Base-by-base conservation (phyloP, 495 filamentous ascomycete species). In the Amphirosellinia nigrospora region DNA sequence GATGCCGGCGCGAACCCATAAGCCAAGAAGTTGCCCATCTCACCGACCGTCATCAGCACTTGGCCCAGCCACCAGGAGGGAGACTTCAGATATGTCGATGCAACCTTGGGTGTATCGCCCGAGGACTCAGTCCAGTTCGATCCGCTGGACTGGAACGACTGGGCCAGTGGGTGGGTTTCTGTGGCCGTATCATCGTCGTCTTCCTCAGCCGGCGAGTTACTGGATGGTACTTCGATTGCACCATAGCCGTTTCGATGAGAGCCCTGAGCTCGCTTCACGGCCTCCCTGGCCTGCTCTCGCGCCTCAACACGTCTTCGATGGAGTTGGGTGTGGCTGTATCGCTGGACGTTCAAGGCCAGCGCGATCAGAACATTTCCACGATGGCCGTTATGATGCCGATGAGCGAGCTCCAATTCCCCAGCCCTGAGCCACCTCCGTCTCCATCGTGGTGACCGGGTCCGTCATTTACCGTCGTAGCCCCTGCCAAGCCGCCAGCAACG, bases 1-100 rank as follows among this genome's bases (percentile, higher is more conserved):
- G 95, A 98, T 3, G 96, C 96, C 21, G 96, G 94, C n/a, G 96
- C 96, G 77, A 99, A 99, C 13, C 96, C 96, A 77, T 99, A 99
- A 4, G 96, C 96, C 65, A 99, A 85, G 79, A 99, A 99, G 78
- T 99, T 99, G 26, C 96, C 96, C 69, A 89, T 89, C 82, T 99
- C 96, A 16, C 96, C 96, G n/a, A 96, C 80, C 7, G 87, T 91
- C 90, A 98, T 98, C 64, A 99, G 84, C 4, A 93, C 83, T 64
- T 98, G 93, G 11, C 96, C 96, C 60, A 87, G 81, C 96, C 96
- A 98, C 96, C 96, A 99, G 74, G 95, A 97, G 5, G 94, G 94
- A 13, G 94, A 97, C 58, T 88, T 88, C 50, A 99, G 86, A 79
- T 98, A 98, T 28, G 78, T 77, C 59, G 73, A 80, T 45, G 81